Conservation (phyloP, 1,284 basidiomycete species). For the Cryptococcus sp. region DNA sequence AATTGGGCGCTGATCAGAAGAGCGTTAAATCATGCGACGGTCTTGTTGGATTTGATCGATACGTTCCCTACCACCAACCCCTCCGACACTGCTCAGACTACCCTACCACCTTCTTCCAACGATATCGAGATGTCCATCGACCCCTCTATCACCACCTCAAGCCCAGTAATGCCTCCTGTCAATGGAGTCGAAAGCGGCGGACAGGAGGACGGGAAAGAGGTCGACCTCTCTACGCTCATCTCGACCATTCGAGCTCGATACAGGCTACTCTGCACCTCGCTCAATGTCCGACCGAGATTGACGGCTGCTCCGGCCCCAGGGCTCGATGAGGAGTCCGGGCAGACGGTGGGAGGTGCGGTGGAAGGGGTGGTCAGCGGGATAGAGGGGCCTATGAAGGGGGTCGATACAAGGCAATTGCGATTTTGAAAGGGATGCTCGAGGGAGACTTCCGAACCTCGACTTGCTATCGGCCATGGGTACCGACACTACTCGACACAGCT, state of each 20-base stretch:
- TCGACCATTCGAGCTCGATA: conserved; percentile 83
- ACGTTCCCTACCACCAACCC: conserved; percentile 75
- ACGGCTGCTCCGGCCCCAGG: conserved; percentile 12
- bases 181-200: too few relatives aligned
- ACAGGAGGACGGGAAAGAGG: conserved; percentile 14
- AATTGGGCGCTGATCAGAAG: conserved; percentile 33
- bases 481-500: too few relatives aligned
- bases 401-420: conserved; percentile 40
- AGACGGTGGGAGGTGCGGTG: background rate
- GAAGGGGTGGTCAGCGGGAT: conserved; percentile 32
- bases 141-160: too few relatives aligned
- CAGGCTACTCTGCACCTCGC: conserved; percentile 71
- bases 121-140: too few relatives aligned
- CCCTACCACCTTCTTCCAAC: too few relatives aligned
- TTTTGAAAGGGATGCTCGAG: conserved; percentile 32
- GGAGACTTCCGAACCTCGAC: too few relatives aligned
- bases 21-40: conserved; percentile 58
- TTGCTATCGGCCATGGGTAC: too few relatives aligned
- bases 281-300: conserved; percentile 64
- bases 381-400: conserved; percentile 44
- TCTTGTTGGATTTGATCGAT: conserved; percentile 64
- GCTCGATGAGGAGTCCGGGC: background rate
- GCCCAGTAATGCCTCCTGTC: too few relatives aligned
- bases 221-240: conserved; percentile 63
- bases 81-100: conserved; percentile 14